phyloP scores from a whole-genome alignment of 768 basidiomycete species.

The Myochromella boudieri region DNA sequence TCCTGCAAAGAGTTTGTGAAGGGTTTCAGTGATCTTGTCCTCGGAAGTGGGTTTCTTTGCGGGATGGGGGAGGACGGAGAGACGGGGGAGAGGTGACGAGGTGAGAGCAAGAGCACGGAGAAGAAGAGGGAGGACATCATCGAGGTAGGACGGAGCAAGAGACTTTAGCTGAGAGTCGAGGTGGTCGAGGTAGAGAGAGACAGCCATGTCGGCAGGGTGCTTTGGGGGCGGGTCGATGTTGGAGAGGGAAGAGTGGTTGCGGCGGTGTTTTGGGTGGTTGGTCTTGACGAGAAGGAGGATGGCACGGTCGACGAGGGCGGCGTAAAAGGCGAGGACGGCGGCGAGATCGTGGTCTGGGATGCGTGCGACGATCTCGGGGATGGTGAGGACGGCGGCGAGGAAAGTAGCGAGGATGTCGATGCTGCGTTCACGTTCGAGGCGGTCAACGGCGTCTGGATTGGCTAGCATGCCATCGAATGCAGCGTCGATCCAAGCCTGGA shows the following conservation, averaged over 20 bases:
- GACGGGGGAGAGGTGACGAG: slow-evolving; percentile 63
- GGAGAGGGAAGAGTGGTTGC: slow-evolving; percentile 55
- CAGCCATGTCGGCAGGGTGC: slow-evolving; percentile 64
- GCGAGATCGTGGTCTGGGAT: slow-evolving; percentile 58
- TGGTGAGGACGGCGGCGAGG: slow-evolving; percentile 49
- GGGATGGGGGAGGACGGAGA: slow-evolving; percentile 50
- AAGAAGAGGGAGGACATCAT: slow-evolving; percentile 65
- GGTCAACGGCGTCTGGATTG: slow-evolving; percentile 38
- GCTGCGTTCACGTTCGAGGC: slow-evolving; percentile 61
- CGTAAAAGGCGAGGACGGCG: slow-evolving; percentile 62
- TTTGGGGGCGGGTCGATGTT: slow-evolving; percentile 30
- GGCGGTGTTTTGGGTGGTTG: slow-evolving; percentile 47
- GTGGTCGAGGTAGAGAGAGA: slow-evolving; percentile 62
- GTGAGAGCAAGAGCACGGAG: slow-evolving; percentile 69
- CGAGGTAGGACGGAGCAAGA: slow-evolving; percentile 53
- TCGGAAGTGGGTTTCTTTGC: slow-evolving; percentile 42
- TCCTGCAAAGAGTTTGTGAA: slow-evolving; percentile 60
- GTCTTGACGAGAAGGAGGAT: slow-evolving; percentile 33
- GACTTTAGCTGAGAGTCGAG: slow-evolving; percentile 61
- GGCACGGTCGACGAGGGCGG: slow-evolving; percentile 53
- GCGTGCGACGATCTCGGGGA: slow-evolving; percentile 54
- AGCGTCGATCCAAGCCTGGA: slow-evolving; percentile 65
- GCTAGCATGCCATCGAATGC: slow-evolving; percentile 56
- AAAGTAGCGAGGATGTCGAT: slow-evolving; percentile 61
- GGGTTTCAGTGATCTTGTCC: slow-evolving; percentile 53